Percentiles rank a stretch among this genome's conserved stretches.
Conservation (phyloP, 495 filamentous ascomycete genomes). For the Clohesyomyces aquaticus region DNA sequence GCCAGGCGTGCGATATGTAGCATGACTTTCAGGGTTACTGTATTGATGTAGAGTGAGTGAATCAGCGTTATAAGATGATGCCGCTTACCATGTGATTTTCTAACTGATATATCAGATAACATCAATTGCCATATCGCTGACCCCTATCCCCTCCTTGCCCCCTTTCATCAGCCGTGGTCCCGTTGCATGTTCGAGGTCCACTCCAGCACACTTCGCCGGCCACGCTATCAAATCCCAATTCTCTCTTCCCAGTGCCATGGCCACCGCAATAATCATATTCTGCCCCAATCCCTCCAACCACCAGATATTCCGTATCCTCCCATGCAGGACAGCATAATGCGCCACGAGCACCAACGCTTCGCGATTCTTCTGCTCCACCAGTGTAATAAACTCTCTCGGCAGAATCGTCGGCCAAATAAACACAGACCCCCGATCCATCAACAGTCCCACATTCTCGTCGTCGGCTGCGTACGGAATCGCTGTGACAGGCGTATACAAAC, state of each 20-base stretch:
- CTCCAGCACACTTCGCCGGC: conserved; percentile 21
- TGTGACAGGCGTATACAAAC: background rate
- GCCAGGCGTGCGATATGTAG: too few species aligned
- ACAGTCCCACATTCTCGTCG: conserved; percentile 14
- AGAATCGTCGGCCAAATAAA: conserved; percentile 27
- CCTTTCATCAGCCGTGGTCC: conserved; percentile 5
- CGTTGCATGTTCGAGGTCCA: conserved; percentile 25
- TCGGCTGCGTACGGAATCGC: conserved; percentile 20
- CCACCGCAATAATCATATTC: conserved; percentile 28
- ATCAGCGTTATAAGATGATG: too few species aligned
- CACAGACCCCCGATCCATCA: conserved; percentile 32
- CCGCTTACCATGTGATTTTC: too few species aligned
- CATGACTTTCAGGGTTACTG: too few species aligned
- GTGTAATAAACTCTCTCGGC: conserved; percentile 20
- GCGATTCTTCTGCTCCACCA: conserved; percentile 25
- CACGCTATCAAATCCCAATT: conserved; percentile 31
- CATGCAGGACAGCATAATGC: conserved; percentile 31
- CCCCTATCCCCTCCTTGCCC: background rate
- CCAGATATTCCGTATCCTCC: conserved; percentile 28
- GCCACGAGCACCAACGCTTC: conserved; percentile 35
- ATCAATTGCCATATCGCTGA: background rate
- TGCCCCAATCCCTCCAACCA: conserved; percentile 31
- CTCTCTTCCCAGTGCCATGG: conserved; percentile 26
- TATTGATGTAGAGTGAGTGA: too few species aligned
- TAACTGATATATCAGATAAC: too few species aligned